Base-by-base conservation (phyloP, 2,329 filamentous ascomycete genomes). In the Alternaria sp. region DNA sequence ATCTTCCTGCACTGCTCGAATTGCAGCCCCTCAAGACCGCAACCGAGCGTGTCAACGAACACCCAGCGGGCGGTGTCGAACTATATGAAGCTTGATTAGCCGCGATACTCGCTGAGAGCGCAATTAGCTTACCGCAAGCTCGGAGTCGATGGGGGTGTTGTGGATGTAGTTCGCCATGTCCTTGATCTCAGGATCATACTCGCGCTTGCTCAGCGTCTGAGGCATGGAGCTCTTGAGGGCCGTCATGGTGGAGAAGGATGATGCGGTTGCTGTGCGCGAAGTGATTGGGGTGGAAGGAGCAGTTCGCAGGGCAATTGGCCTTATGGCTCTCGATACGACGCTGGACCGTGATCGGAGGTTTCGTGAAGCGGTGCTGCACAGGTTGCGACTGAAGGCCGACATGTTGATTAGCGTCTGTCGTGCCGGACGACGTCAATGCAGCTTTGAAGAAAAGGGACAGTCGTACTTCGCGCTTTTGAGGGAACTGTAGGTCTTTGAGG, bases 1-100 rank as follows among this genome's bases (percentile, higher is more conserved):
- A 98, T 88, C 85, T 97, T 97, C 69, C 91, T 89, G 87, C 96
- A 98, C 84, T 97, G 93, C 82, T 94, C 93, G 86, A 99, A 99
- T 73, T 91, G 90, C 78, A 99, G 88, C 71, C 93, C 96, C 85
- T 98, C 94, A 68, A 99, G 90, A 79, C 96, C 96, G 82, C 96
- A 99, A 78, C 96, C 96, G 51, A 99, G 88, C 60, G 96, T 98
- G 82, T 99, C 96, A 78, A 98, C 89, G 82, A 99, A 94, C 72
- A 98, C 94, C 85, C 94, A 95, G 83, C 96, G 91, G 67, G 96
- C 96, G 53, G 96, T 99, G 82, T 99, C 96, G 80, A 92, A 96
- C 92, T 96, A 67, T 23, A 66, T 11, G 50, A 23, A 58, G 33
- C 37, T 20, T 44, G 15, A 49, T 77, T 63, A 76, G 76, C 64